phyloP scores from a whole-genome alignment of 2,329 filamentous ascomycete species.

The Phaeophleospora eucalypticola region DNA sequence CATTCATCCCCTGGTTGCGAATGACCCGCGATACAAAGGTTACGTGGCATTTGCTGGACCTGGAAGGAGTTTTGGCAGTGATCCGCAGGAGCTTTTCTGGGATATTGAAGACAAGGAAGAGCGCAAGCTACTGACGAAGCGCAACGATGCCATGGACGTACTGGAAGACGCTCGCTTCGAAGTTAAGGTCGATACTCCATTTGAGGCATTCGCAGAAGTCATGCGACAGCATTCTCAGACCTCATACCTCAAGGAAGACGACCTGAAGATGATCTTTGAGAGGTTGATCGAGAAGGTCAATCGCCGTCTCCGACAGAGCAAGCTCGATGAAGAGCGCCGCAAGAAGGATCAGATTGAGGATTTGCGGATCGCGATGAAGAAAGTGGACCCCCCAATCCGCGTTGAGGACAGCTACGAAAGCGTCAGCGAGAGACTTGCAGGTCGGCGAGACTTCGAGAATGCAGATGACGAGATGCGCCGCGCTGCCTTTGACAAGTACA shows the following conservation, averaged over 20 bases:
- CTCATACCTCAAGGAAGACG: slow-evolving; percentile 77
- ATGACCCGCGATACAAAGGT: slow-evolving; percentile 76
- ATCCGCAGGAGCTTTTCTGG: slow-evolving; percentile 88
- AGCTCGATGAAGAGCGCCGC: slow-evolving; percentile 73
- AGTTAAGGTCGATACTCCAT: slow-evolving; percentile 76
- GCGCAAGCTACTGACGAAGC: slow-evolving; percentile 42
- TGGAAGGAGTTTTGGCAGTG: too few relatives aligned
- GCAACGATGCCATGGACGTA: slow-evolving; percentile 31
- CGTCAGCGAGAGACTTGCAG: slow-evolving; percentile 73
- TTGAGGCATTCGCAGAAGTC: slow-evolving; percentile 80
- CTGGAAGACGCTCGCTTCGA: slow-evolving; percentile 79
- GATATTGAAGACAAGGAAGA: slow-evolving; percentile 93
- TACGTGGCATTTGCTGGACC: slow-evolving; percentile 71
- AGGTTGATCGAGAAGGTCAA: slow-evolving; percentile 82
- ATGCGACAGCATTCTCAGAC: slow-evolving; percentile 85
- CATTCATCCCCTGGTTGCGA: slow-evolving; percentile 67
- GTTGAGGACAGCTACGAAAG: slow-evolving; percentile 82
- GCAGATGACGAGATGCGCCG: slow-evolving; percentile 79
- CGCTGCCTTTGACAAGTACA: slow-evolving; percentile 84
- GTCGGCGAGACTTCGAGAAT: slow-evolving; percentile 80
- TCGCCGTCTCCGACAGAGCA: slow-evolving; percentile 77
- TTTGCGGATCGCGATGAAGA: slow-evolving; percentile 81
- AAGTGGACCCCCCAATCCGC: slow-evolving; percentile 77
- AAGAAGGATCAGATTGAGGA: slow-evolving; percentile 81
- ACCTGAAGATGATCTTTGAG: slow-evolving; percentile 76